phyloP scores from a whole-genome alignment of 331 rosid genomes.

The Acacia concinna region DNA sequence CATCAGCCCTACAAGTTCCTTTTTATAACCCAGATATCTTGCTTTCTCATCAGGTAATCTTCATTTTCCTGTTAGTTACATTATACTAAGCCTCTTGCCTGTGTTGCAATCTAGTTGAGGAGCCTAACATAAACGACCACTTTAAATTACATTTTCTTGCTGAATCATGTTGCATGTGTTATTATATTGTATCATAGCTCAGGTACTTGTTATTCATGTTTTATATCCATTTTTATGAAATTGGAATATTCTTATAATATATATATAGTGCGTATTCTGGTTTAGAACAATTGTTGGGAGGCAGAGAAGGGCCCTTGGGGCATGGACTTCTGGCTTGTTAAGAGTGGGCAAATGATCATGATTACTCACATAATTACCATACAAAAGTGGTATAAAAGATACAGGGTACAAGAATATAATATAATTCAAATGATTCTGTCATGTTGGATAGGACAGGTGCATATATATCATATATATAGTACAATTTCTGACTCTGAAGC shows the following conservation, averaged over 20 bases:
- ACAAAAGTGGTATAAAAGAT: neutral
- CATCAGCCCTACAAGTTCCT: neutral
- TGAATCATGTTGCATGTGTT: neutral
- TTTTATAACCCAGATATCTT: neutral
- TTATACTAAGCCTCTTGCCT: neutral
- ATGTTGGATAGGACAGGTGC: neutral
- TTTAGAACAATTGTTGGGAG: conserved; percentile 7
- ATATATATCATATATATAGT: neutral
- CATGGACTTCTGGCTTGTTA: neutral
- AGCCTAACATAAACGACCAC: neutral
- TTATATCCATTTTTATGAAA: neutral
- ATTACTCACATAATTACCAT: neutral
- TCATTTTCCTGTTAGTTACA: neutral
- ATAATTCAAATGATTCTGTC: neutral
- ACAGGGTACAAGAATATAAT: neutral
- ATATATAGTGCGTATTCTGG: neutral
- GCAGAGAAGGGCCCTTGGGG: neutral
- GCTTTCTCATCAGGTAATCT: neutral
- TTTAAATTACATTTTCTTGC: neutral
- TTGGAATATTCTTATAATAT: neutral
- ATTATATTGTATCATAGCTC: too few species aligned
- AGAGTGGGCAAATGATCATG: neutral
- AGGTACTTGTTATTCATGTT: neutral
- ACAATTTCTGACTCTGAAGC: neutral
- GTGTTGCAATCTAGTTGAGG: neutral